Conservation (phyloP, 2,329 filamentous ascomycete genomes). For the Trichophaea hybrida region DNA sequence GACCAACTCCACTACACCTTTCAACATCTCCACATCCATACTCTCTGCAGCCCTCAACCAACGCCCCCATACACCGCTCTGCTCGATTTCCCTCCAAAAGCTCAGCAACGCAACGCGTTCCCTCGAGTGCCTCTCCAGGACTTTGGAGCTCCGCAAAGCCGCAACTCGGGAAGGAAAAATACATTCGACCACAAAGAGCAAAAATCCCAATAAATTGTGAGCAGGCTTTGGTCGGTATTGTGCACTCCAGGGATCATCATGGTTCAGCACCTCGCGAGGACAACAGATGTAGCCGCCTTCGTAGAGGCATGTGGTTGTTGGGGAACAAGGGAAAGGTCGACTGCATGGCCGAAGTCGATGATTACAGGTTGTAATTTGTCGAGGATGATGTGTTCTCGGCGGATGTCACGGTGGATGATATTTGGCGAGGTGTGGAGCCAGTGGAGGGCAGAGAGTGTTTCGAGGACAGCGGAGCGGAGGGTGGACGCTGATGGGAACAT, state of each 20-base stretch:
- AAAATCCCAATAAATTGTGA: not conserved
- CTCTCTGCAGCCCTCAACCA: no score
- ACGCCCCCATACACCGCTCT: no score
- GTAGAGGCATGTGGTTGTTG: not conserved
- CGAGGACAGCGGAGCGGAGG: not conserved
- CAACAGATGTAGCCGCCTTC: constrained; percentile 4
- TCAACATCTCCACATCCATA: no score
- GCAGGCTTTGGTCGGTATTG: not conserved
- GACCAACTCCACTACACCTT: no score
- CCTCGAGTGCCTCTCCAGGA: no score
- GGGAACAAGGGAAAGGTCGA: not conserved
- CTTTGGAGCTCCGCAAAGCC: no score
- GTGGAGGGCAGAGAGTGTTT: not conserved
- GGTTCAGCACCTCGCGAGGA: not conserved
- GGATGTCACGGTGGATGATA: constrained; percentile 1
- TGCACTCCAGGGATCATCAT: not conserved
- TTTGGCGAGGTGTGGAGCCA: not conserved
- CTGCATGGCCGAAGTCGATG: not conserved
- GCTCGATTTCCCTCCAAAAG: no score
- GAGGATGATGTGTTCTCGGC: not conserved
- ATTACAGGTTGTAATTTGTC: not conserved
- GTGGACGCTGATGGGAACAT: no score
- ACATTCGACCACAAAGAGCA: not conserved
- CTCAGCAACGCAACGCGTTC: no score
- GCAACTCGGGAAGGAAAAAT: not conserved